phyloP scores from a whole-genome alignment of 2,329 filamentous ascomycete genomes.

The Hypoxylon sp. region DNA sequence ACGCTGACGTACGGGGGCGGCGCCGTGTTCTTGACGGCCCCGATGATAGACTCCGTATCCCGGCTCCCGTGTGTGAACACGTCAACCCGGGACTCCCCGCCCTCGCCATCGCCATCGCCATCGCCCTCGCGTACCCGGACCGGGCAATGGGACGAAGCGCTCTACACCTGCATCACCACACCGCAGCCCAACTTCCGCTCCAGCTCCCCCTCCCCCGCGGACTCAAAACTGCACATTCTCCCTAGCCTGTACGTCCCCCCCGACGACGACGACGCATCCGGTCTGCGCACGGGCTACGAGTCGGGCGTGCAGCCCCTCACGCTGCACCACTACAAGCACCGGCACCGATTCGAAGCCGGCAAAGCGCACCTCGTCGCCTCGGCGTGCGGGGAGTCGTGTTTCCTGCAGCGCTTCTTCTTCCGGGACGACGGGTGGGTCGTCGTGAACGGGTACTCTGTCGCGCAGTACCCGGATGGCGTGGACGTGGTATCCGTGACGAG shows the following conservation, averaged over 20 bases:
- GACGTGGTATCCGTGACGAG: conserved; percentile 35
- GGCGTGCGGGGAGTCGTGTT: conserved; percentile 63
- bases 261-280: conserved; percentile 55
- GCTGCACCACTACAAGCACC: conserved; percentile 59
- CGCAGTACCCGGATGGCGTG: conserved; percentile 60
- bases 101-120: conserved; percentile 9
- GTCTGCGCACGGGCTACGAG: conserved; percentile 55
- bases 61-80: conserved; percentile 58
- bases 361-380: conserved; percentile 61
- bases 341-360: conserved; percentile 59
- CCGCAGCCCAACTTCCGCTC: too few species aligned
- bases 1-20: conserved; percentile 63
- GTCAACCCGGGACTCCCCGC: background rate
- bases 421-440: conserved; percentile 62
- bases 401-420: conserved; percentile 64
- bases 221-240: conserved; percentile 59
- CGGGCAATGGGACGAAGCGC: conserved; percentile 59
- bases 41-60: conserved; percentile 55
- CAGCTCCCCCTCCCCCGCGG: conserved; percentile 47
- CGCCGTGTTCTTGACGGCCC: conserved; percentile 60
- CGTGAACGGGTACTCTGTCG: conserved; percentile 63
- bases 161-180: conserved; percentile 59
- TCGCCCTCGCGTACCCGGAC: conserved; percentile 33
- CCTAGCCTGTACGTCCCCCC: conserved; percentile 61
- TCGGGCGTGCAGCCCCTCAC: conserved; percentile 60